These are phyloP conservation scores for Lumnitzera littorea DNA, from an alignment of 345 rosid genomes.

Conservation along the genomic window DNA sequence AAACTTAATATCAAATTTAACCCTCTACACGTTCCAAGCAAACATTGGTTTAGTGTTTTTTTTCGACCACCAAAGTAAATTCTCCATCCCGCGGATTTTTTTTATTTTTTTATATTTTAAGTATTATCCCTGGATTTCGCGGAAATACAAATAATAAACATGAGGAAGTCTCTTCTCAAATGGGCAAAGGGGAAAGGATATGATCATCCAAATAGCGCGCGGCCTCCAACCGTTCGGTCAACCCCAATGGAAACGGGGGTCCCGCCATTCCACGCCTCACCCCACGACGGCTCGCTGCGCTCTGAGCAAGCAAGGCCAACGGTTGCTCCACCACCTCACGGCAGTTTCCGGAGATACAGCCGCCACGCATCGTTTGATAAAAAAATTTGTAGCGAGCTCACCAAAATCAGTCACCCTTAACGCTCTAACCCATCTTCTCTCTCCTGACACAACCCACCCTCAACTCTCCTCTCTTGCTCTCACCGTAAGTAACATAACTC, in stretches of 20 bases:
- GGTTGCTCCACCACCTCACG: conserved; percentile 43
- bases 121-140: too few species aligned
- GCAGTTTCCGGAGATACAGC: conserved; percentile 34
- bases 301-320: conserved; percentile 47
- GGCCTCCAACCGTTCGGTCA: conserved; percentile 5
- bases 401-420: conserved; percentile 63
- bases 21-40: too few species aligned
- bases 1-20: too few species aligned
- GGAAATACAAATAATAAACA: too few species aligned
- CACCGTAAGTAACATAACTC: conserved; percentile 36
- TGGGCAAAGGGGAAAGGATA: too few species aligned
- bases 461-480: conserved; percentile 53
- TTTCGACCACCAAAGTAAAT: too few species aligned
- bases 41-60: too few species aligned
- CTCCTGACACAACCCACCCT: conserved; percentile 30
- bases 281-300: conserved; percentile 11
- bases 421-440: conserved; percentile 72
- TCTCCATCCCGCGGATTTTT: too few species aligned
- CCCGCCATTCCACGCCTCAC: conserved; percentile 5
- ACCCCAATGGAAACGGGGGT: conserved; percentile 10
- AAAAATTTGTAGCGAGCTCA: conserved; percentile 66
- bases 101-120: too few species aligned
- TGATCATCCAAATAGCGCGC: too few species aligned
- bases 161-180: too few species aligned
- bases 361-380: conserved; percentile 43